Evolutionary conservation across 441 rosid species (phyloP).

Genomic region (Pelargonium citronellum): DNA sequence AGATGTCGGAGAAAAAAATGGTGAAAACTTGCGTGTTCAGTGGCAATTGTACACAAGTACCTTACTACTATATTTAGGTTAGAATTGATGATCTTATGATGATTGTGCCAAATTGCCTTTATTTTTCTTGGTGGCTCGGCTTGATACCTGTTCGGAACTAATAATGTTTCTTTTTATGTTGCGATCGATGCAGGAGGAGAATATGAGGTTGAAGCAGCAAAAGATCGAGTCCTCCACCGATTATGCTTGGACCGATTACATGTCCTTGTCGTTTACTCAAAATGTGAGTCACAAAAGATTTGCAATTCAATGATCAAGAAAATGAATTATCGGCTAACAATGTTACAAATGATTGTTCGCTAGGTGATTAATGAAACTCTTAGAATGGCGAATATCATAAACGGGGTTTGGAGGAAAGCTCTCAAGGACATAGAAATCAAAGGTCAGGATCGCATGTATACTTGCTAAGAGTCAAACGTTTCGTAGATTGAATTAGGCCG

Average conservation of each 20-base stretch:
- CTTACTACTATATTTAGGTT: slow-evolving; percentile 10
- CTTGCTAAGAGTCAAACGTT: too few species aligned
- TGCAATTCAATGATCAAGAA: background rate
- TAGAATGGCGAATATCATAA: slow-evolving; percentile 60
- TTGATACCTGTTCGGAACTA: background rate
- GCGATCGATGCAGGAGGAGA: slow-evolving; percentile 44
- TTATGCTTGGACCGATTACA: slow-evolving; percentile 54
- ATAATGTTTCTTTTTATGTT: background rate
- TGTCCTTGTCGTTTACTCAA: slow-evolving; percentile 63
- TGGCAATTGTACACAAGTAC: background rate
- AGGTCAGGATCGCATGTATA: slow-evolving; percentile 32
- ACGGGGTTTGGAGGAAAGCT: slow-evolving; percentile 72
- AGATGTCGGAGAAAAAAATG: background rate
- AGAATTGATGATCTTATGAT: background rate
- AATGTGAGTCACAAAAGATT: slow-evolving; percentile 36
- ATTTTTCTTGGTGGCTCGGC: too few species aligned
- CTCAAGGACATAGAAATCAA: slow-evolving; percentile 54
- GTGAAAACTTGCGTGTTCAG: background rate
- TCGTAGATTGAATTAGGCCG: too few species aligned
- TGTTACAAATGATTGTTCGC: background rate
- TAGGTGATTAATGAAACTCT: slow-evolving; percentile 68
- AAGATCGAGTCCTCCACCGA: slow-evolving; percentile 35
- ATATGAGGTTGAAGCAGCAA: slow-evolving; percentile 49
- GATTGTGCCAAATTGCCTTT: background rate
- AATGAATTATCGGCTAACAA: background rate